Evolutionary conservation across 164 flowering plant species (phyloP).

Genomic region (Vitis amurensis): DNA sequence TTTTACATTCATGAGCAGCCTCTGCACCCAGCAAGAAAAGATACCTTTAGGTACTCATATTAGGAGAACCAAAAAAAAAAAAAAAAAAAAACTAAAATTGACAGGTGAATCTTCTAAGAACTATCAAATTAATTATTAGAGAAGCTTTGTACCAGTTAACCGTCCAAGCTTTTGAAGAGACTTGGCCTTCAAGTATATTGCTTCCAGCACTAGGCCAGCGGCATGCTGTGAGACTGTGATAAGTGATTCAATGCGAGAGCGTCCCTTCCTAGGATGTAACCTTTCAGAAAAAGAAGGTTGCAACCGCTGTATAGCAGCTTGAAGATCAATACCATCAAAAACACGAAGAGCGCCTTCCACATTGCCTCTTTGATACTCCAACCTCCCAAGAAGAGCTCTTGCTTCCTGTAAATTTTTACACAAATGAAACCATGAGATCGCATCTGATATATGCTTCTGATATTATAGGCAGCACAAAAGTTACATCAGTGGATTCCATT

Average conservation of each 20-base stretch:
- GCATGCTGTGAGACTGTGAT: slow-evolving; percentile 72
- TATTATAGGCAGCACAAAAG: no score
- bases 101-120: no score
- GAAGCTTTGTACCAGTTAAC: slow-evolving; percentile 45
- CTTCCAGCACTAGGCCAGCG: slow-evolving; percentile 87
- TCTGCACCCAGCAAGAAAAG: slow-evolving; percentile 47
- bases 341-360: slow-evolving; percentile 82
- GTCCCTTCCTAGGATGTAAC: slow-evolving; percentile 45
- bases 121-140: background rate
- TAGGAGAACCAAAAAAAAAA: background rate
- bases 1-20: slow-evolving; percentile 87
- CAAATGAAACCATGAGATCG: background rate
- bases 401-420: slow-evolving; percentile 70
- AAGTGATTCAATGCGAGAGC: slow-evolving; percentile 49
- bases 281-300: slow-evolving; percentile 60
- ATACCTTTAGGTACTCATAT: background rate
- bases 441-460: background rate
- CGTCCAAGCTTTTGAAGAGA: slow-evolving; percentile 93
- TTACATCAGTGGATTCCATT: no score
- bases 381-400: slow-evolving; percentile 92
- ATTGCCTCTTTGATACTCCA: slow-evolving; percentile 96
- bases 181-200: slow-evolving; percentile 82
- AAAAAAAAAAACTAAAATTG: no score
- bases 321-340: slow-evolving; percentile 95
- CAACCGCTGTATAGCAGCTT: slow-evolving; percentile 76